Base-by-base conservation (phyloP, 73 alveolate species). In the Paramecium primaurelia region DNA sequence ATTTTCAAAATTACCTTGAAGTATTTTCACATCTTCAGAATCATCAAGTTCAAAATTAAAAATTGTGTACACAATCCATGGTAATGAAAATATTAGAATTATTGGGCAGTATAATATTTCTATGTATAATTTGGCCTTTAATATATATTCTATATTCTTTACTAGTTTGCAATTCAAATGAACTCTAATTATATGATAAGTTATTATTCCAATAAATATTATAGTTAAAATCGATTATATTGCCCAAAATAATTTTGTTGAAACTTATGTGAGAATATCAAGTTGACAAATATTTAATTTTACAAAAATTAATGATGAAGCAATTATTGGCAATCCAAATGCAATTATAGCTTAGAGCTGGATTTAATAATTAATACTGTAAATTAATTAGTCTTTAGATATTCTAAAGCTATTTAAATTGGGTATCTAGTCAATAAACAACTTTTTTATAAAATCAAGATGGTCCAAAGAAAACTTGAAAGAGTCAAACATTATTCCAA, bases 301-400 rank as follows among this genome's bases (percentile, higher is more conserved):
- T 25, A 64, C 47, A 64, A 64, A 64, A 64, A 64, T 64, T 10
- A 64, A 14, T 64, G 84, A 64, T 32, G 84, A 32, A 64, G 84
- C 84, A 32, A 64, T 64, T 32, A 64, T 64, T 64, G 84, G 84
- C 30, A 64, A 64, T 64, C 84, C 84, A 64, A 32, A 64, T 32
- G 84, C 84, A 64, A 64, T 64, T 34, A 64, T 32, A 28, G 84
- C 84, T 64, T 64, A 64, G 42, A 64, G 47, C 84, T 64, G 84
- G 47, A 64, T 64, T 64, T 64, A 64, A 64, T 64, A 32, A 64
- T 64, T 32, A 64, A 32, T 64, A 64, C 84, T 64, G 28, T 64
- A 34, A 64, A 64, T 64, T 64, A 34, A 64, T 28, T 64, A 64
- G 84, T 64, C 30, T 64, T 64, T 32, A 64, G 84, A 64, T 64